phyloP scores from a whole-genome alignment of 306 rosid species.

The Quercus gilva region DNA sequence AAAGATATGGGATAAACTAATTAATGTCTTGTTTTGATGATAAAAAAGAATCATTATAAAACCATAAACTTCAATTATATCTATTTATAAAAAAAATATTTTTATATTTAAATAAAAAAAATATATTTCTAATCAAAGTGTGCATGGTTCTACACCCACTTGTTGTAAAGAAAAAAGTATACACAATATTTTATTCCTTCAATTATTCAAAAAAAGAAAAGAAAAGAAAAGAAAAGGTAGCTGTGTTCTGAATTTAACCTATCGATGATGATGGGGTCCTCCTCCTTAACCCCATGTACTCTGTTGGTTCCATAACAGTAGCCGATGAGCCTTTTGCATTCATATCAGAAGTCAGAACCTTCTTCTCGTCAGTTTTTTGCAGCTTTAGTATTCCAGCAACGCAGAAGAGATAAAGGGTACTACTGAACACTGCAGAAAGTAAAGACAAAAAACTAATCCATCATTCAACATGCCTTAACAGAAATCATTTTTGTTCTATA shows the following conservation, averaged over 20 bases:
- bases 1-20: too few species aligned
- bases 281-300: background rate
- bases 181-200: background rate
- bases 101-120: too few species aligned
- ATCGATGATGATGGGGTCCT: constrained; percentile 21
- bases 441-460: too few species aligned
- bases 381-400: constrained; percentile 20
- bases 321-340: background rate
- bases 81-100: too few species aligned
- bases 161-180: too few species aligned
- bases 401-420: constrained; percentile 5
- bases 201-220: background rate
- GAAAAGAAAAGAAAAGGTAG: background rate
- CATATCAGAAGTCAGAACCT: background rate
- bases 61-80: too few species aligned
- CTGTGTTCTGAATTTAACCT: constrained; percentile 24
- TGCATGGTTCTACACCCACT: background rate
- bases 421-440: too few species aligned
- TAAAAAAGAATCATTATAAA: too few species aligned
- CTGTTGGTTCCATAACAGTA: constrained; percentile 19
- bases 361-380: constrained; percentile 20
- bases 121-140: background rate
- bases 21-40: too few species aligned
- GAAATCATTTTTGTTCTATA: background rate
- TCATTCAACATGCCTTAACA: background rate